Evolutionary conservation across 2,329 filamentous ascomycete species (phyloP).

Genomic region (Paraphaeosphaeria minitans): DNA sequence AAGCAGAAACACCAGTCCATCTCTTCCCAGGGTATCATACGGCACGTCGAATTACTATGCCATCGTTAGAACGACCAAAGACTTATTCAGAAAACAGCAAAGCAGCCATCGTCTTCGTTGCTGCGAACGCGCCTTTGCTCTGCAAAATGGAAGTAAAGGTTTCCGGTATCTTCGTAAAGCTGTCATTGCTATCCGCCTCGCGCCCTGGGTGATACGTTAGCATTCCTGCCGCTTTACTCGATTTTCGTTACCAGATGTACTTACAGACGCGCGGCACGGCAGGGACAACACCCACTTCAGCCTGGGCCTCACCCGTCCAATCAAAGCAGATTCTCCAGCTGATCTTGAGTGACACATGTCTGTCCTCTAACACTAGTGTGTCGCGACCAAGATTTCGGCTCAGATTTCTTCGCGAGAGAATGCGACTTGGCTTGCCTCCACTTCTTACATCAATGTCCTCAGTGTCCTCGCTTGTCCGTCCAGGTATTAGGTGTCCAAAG

Average conservation of each 20-base stretch:
- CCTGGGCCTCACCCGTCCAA: slow-evolving; percentile 74
- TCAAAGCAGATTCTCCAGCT: slow-evolving; percentile 70
- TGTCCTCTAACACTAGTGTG: slow-evolving; percentile 37
- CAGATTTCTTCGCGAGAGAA: slow-evolving; percentile 53
- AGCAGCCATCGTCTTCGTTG: slow-evolving; percentile 65
- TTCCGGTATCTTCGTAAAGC: slow-evolving; percentile 62
- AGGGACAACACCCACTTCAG: slow-evolving; percentile 59
- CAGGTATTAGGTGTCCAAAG: slow-evolving; percentile 44
- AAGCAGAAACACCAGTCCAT: neutral
- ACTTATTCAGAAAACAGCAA: slow-evolving; percentile 52
- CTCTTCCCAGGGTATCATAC: slow-evolving; percentile 1
- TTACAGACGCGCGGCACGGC: slow-evolving; percentile 68
- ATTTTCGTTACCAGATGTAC: slow-evolving; percentile 29
- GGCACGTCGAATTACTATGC: neutral
- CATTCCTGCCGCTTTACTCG: neutral
- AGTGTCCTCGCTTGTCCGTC: slow-evolving; percentile 17
- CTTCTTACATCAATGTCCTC: slow-evolving; percentile 27
- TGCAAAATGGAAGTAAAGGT: slow-evolving; percentile 66
- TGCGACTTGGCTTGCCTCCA: slow-evolving; percentile 18
- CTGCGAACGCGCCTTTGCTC: slow-evolving; percentile 60
- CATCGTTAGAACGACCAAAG: neutral
- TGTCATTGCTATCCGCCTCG: slow-evolving; percentile 61
- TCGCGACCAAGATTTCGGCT: slow-evolving; percentile 51
- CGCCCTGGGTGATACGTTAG: slow-evolving; percentile 53
- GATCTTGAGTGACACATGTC: slow-evolving; percentile 56